phyloP scores from a whole-genome alignment of 257 asterid species.

The Nicotiana paniculata region DNA sequence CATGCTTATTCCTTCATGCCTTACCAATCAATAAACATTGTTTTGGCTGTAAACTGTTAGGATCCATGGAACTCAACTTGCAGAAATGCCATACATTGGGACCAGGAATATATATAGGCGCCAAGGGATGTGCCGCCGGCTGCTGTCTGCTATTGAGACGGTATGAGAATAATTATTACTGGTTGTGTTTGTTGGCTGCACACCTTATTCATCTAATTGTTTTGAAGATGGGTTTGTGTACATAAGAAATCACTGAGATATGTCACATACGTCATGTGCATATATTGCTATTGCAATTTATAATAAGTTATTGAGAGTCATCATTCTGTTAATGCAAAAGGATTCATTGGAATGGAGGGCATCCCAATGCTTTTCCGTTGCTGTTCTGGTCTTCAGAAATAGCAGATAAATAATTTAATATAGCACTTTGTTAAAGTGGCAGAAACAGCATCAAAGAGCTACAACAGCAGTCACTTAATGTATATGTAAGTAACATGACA shows the following conservation, averaged over 20 bases:
- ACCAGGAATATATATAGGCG: conserved; percentile 87
- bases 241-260: background rate
- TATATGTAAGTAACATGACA: conserved; percentile 1
- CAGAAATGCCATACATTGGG: conserved; percentile 98
- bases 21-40: background rate
- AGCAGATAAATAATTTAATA: background rate
- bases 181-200: background rate
- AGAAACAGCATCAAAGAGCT: background rate
- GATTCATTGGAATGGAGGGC: background rate
- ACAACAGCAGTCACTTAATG: conserved; percentile 2
- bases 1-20: background rate
- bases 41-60: conserved; percentile 28
- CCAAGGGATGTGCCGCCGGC: conserved; percentile 98
- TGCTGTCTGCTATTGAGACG: conserved; percentile 71
- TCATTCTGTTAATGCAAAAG: background rate
- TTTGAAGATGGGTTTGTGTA: background rate
- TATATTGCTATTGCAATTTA: background rate
- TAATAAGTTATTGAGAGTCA: background rate
- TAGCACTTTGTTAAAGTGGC: background rate
- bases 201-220: background rate
- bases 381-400: background rate
- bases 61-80: conserved; percentile 81
- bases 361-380: background rate
- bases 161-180: conserved; percentile 28
- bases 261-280: background rate